phyloP scores from a whole-genome alignment of 805 yeast genomes.

The Hanseniaspora valbyensis region DNA sequence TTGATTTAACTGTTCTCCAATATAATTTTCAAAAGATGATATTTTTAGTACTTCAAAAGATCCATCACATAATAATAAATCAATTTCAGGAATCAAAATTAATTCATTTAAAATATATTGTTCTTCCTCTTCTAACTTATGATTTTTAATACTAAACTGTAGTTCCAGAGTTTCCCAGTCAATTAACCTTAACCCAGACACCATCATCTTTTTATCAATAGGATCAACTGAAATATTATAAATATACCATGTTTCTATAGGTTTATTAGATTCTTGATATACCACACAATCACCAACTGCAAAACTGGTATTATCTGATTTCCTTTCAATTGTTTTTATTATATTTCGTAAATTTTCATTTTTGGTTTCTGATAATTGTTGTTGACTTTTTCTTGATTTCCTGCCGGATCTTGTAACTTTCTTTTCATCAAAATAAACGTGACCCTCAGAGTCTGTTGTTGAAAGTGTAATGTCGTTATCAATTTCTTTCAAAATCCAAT shows the following conservation, averaged over 20 bases:
- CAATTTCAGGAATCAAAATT: constrained; percentile 10
- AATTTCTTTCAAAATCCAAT: neutral
- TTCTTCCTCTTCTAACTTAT: neutral
- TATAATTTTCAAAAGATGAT: neutral
- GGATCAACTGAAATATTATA: neutral
- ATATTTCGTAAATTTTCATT: neutral
- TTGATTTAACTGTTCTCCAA: no score
- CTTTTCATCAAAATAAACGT: neutral
- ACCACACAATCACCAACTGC: neutral
- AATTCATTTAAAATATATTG: neutral
- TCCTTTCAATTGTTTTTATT: neutral
- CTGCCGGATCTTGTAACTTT: neutral
- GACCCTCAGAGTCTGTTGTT: no score
- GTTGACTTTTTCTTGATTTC: no score
- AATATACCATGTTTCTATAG: constrained; percentile 2
- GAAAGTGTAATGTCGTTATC: no score
- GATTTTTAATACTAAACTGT: neutral
- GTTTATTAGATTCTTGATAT: neutral
- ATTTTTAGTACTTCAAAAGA: neutral
- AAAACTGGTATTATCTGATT: neutral
- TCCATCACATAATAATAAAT: neutral
- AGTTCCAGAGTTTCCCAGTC: neutral
- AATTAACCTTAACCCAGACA: neutral
- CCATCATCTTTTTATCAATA: neutral
- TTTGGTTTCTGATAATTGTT: neutral